phyloP scores from a whole-genome alignment of 2,329 filamentous ascomycete species.

The Dactylellina leptospora region DNA sequence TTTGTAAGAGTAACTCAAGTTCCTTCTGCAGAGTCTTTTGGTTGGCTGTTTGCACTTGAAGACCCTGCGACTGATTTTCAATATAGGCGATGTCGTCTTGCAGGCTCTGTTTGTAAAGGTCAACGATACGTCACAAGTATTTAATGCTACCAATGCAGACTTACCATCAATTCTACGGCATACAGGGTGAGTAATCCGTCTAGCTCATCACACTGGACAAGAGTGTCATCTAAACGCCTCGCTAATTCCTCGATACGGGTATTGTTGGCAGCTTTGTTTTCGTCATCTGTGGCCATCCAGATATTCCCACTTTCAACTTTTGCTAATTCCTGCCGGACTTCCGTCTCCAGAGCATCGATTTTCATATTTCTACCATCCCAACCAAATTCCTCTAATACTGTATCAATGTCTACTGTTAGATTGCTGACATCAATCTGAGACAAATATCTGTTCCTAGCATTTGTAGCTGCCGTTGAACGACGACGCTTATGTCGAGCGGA shows the following conservation, averaged over 20 bases:
- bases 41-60: slow-evolving; percentile 96
- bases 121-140: slow-evolving; percentile 53
- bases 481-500: slow-evolving; percentile 42
- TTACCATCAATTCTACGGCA: slow-evolving; percentile 86
- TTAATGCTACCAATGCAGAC: slow-evolving; percentile 58
- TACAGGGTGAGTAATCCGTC: slow-evolving; percentile 94
- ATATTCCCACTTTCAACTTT: slow-evolving; percentile 58
- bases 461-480: slow-evolving; percentile 36
- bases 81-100: slow-evolving; percentile 97
- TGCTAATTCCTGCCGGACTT: slow-evolving; percentile 57
- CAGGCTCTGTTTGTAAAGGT: slow-evolving; percentile 71
- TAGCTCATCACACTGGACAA: slow-evolving; percentile 93
- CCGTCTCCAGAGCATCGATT: slow-evolving; percentile 55
- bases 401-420: slow-evolving; percentile 56
- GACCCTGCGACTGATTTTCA: slow-evolving; percentile 93
- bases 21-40: slow-evolving; percentile 93
- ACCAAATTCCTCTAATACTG: slow-evolving; percentile 56
- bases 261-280: slow-evolving; percentile 68
- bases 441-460: slow-evolving; percentile 50
- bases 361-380: slow-evolving; percentile 57
- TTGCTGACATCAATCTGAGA: slow-evolving; percentile 56
- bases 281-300: slow-evolving; percentile 60
- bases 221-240: slow-evolving; percentile 83
- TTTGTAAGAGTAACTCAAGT: slow-evolving; percentile 85
- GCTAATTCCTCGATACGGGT: slow-evolving; percentile 88